Conservation (phyloP, 1,284 basidiomycete species). For the Melampsora americana region DNA sequence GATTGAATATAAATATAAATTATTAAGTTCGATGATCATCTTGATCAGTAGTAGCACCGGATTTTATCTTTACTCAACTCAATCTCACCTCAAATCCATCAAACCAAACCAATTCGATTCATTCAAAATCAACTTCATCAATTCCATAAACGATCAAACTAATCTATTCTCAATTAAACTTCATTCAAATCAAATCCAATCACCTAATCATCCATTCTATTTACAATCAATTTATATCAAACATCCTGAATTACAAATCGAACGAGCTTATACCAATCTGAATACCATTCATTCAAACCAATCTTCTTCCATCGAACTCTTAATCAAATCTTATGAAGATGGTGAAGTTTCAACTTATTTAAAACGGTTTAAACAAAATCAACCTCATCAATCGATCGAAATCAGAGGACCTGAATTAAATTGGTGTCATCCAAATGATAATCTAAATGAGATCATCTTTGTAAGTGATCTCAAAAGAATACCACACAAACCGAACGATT, state of each 20-base stretch:
- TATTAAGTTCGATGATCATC: too few relatives aligned
- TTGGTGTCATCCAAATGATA: conserved; percentile 17
- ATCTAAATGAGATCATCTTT: conserved; percentile 37
- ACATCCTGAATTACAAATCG: conserved; percentile 39
- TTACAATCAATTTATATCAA: conserved; percentile 36
- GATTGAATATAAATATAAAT: too few relatives aligned
- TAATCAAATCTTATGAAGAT: conserved; percentile 32
- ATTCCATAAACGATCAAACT: neutral
- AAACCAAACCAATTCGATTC: too few relatives aligned
- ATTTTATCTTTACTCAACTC: too few relatives aligned
- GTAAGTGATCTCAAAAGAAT: too few relatives aligned
- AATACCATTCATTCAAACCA: neutral
- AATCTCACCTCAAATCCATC: too few relatives aligned
- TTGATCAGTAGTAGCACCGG: too few relatives aligned
- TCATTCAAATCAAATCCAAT: neutral
- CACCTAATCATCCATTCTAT: conserved; percentile 2
- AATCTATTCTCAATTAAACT: neutral
- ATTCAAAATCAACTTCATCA: neutral
- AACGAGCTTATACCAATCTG: conserved; percentile 38
- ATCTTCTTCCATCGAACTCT: conserved; percentile 12
- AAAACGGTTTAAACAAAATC: too few relatives aligned
- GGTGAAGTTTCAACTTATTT: conserved; percentile 13
- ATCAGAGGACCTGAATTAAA: conserved; percentile 33
- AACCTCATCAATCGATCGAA: neutral
- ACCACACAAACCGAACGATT: too few relatives aligned